Evolutionary conservation across 164 flowering plant species (phyloP).

Genomic region (Santalum album): DNA sequence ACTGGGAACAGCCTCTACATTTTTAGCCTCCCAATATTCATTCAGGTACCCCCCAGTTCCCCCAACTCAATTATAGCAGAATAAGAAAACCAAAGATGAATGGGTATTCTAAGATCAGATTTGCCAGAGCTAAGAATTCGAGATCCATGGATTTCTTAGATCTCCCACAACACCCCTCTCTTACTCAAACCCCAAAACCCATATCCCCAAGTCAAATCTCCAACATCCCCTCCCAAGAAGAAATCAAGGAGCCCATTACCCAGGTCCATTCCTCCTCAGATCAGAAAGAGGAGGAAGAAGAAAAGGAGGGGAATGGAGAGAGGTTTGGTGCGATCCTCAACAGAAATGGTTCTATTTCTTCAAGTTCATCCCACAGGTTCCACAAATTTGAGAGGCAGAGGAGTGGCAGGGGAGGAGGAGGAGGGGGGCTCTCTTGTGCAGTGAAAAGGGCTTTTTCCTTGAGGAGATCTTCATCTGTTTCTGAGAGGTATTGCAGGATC

Average conservation of each 20-base stretch:
- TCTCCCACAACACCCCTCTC: constrained; percentile 9
- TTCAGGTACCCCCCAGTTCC: too few relatives aligned
- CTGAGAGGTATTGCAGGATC: constrained; percentile 57
- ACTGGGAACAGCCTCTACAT: too few relatives aligned
- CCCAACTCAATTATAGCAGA: background rate
- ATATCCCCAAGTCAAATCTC: constrained; percentile 5
- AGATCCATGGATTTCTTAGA: constrained; percentile 44
- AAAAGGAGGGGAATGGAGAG: constrained; percentile 6
- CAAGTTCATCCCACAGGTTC: constrained; percentile 18
- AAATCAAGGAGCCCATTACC: constrained; percentile 8
- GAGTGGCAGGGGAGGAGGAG: constrained; percentile 1
- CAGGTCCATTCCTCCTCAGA: constrained; percentile 5
- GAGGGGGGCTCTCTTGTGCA: constrained; percentile 13
- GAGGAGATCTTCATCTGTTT: constrained; percentile 51
- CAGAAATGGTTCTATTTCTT: constrained; percentile 32
- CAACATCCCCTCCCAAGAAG: background rate
- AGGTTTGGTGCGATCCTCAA: constrained; percentile 18
- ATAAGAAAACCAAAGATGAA: constrained; percentile 18
- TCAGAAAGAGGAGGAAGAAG: constrained; percentile 11
- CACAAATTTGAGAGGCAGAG: constrained; percentile 10
- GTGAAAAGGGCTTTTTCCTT: constrained; percentile 43
- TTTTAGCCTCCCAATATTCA: too few relatives aligned
- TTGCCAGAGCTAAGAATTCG: constrained; percentile 18
- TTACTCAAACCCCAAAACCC: constrained; percentile 14
- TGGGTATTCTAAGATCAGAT: constrained; percentile 42